A percentile compares a stretch with the other conserved stretches of the same genome.
Evolutionary conservation across 768 basidiomycete species (phyloP).

Genomic region (Leccinum disarticulatum): DNA sequence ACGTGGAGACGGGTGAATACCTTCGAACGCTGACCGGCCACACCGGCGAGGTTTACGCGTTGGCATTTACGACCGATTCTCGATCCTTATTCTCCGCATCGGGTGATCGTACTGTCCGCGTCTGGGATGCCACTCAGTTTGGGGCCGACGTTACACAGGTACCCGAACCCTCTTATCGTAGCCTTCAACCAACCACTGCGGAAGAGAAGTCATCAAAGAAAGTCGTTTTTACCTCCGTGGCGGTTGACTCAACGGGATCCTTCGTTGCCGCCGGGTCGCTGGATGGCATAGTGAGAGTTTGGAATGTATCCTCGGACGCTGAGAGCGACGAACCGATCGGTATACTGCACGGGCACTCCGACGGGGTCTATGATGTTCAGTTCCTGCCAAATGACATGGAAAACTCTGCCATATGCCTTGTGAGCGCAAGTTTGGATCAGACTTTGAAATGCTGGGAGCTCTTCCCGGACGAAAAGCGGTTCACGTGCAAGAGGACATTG

Average conservation of each 20-base stretch:
- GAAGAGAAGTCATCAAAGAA: conserved; percentile 22
- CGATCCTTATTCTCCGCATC: conserved; percentile 36
- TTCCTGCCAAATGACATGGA: conserved; percentile 24
- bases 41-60: conserved; percentile 35
- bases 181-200: conserved; percentile 18
- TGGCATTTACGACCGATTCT: conserved; percentile 37
- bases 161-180: conserved; percentile 20
- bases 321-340: conserved; percentile 23
- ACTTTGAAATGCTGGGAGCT: conserved; percentile 49
- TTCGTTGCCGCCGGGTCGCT: conserved; percentile 53
- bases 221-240: conserved; percentile 31
- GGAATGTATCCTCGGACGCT: conserved; percentile 45
- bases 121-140: conserved; percentile 35
- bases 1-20: conserved; percentile 24
- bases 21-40: conserved; percentile 35
- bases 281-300: conserved; percentile 52
- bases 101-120: conserved; percentile 35
- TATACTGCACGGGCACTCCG: conserved; percentile 27
- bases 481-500: conserved; percentile 32
- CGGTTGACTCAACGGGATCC: conserved; percentile 34
- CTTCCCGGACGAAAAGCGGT: conserved; percentile 23
- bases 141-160: conserved; percentile 16
- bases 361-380: conserved; percentile 33
- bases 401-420: conserved; percentile 31
- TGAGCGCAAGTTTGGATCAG: conserved; percentile 31